phyloP scores from a whole-genome alignment of 768 basidiomycete genomes.

The Coprinopsis sp. region DNA sequence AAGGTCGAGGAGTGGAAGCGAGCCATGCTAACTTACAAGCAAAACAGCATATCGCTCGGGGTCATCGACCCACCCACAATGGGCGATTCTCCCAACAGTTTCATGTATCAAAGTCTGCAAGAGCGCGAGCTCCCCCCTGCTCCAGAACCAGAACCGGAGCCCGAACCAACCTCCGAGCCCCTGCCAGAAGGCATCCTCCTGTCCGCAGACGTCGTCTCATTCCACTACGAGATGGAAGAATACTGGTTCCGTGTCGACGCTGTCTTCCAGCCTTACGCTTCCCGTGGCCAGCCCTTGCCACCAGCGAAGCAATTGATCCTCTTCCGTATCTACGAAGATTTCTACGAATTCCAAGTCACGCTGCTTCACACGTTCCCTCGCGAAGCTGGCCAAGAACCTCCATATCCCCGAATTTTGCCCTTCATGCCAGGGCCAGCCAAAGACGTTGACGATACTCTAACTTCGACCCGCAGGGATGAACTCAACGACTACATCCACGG shows the following conservation, averaged over 20 bases:
- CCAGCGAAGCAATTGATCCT: conserved; percentile 76
- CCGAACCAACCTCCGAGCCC: conserved; percentile 38
- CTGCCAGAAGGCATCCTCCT: conserved; percentile 82
- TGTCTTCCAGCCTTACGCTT: conserved; percentile 77
- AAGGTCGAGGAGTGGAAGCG: conserved; percentile 99
- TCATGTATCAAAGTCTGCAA: conserved; percentile 25
- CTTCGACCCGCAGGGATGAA: conserved; percentile 73
- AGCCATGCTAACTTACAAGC: conserved; percentile 92
- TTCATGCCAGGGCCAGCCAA: conserved; percentile 96
- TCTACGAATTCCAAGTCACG: conserved; percentile 93
- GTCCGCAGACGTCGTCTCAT: conserved; percentile 88
- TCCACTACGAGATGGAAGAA: conserved; percentile 92
- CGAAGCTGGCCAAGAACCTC: conserved; percentile 80
- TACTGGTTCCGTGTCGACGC: conserved; percentile 98
- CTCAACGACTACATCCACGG: conserved; percentile 85
- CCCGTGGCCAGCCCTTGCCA: conserved; percentile 50
- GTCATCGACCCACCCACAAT: conserved; percentile 64
- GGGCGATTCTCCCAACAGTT: conserved; percentile 40
- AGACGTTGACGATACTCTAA: conserved; percentile 78
- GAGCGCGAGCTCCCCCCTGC: conserved; percentile 13
- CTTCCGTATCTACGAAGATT: conserved; percentile 96
- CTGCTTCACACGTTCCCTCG: conserved; percentile 83
- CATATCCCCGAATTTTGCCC: conserved; percentile 73
- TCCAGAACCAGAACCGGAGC: conserved; percentile 30
- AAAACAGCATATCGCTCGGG: conserved; percentile 91